Conservation (phyloP, 139 green algal genomes). For the Closterium sp. region DNA sequence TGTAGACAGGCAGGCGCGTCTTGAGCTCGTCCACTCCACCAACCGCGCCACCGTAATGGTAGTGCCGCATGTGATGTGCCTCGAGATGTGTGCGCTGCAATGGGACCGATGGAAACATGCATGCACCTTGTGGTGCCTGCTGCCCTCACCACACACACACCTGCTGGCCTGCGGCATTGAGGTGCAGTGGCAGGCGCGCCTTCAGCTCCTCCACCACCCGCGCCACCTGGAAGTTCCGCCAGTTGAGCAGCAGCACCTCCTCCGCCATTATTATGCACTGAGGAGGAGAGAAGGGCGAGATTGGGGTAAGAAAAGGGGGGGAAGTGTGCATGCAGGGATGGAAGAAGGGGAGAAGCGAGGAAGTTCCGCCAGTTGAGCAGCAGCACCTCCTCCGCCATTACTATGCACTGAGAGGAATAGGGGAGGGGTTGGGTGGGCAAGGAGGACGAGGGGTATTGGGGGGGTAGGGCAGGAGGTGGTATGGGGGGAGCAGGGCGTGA, state of each 20-base stretch:
- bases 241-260: constrained; percentile 43
- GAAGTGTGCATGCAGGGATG: too few species aligned
- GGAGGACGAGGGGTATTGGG: background rate
- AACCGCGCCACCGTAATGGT: too few species aligned
- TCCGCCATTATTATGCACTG: constrained; percentile 33
- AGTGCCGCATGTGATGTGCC: too few species aligned
- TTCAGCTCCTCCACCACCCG: constrained; percentile 30
- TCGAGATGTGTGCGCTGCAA: too few species aligned
- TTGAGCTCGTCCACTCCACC: too few species aligned
- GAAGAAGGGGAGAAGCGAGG: too few species aligned
- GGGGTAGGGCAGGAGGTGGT: background rate
- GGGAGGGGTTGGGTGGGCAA: constrained; percentile 1
- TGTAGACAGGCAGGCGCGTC: too few species aligned
- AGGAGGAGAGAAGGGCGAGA: too few species aligned
- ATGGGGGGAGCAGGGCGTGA: background rate
- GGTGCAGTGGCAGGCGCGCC: constrained; percentile 18
- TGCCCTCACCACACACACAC: background rate
- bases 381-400: constrained; percentile 37
- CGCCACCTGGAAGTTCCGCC: background rate
- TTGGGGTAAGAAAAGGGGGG: too few species aligned
- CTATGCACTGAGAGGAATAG: constrained; percentile 8
- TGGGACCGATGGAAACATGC: too few species aligned
- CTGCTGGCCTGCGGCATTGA: constrained; percentile 18
- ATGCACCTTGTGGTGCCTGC: too few species aligned
- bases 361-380: constrained; percentile 25